Conservation (phyloP, 805 yeast species). For the Lipomyces japonicus region DNA sequence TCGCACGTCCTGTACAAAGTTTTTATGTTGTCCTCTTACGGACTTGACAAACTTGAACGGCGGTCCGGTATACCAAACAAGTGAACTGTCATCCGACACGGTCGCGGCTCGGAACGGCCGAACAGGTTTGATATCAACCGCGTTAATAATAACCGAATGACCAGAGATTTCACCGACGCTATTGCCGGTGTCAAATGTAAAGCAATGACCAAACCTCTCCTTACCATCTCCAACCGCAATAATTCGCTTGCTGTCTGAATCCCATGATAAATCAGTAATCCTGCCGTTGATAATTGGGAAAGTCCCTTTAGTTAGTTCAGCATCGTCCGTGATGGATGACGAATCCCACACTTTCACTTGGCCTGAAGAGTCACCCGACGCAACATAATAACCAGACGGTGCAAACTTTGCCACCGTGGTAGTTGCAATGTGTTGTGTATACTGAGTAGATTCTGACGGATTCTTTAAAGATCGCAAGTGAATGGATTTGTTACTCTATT, state of each 20-base stretch:
- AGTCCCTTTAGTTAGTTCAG: constrained; percentile 64
- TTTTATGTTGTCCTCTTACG: constrained; percentile 68
- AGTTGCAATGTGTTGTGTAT: constrained; percentile 61
- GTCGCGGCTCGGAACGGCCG: constrained; percentile 94
- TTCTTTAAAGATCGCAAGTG: constrained; percentile 60
- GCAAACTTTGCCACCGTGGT: constrained; percentile 85
- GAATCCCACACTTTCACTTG: constrained; percentile 84
- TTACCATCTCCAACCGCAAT: constrained; percentile 95
- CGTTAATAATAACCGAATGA: constrained; percentile 77
- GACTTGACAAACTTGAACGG: constrained; percentile 83
- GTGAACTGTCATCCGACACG: constrained; percentile 80
- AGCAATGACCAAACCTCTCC: constrained; percentile 87
- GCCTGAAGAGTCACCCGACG: constrained; percentile 91
- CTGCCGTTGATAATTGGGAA: constrained; percentile 70
- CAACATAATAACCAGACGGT: constrained; percentile 85
- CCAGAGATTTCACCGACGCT: constrained; percentile 96
- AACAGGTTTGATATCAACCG: constrained; percentile 75
- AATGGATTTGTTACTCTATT: constrained; percentile 65
- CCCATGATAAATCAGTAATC: constrained; percentile 85
- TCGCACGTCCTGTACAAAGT: constrained; percentile 73
- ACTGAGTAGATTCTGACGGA: constrained; percentile 58
- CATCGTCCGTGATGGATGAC: constrained; percentile 40
- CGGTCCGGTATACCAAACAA: constrained; percentile 86
- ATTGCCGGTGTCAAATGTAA: constrained; percentile 92
- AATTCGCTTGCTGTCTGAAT: constrained; percentile 75